Evolutionary conservation across 805 yeast genomes (phyloP).

Genomic region (Lipomyces kockii): DNA sequence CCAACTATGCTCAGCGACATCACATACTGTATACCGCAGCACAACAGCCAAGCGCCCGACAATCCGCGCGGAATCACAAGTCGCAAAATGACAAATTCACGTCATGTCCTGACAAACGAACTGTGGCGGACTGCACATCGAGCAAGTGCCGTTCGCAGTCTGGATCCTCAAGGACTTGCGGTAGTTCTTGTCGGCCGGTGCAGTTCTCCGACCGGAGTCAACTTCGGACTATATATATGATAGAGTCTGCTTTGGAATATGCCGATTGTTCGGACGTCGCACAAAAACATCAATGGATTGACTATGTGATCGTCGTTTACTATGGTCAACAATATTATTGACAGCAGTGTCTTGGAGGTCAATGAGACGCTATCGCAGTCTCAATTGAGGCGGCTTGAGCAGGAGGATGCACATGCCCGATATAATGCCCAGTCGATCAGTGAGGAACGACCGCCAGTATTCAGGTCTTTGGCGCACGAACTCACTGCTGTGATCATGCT

Average conservation of each 20-base stretch:
- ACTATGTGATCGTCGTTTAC: neutral
- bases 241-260: neutral
- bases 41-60: too few relatives aligned
- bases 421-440: neutral
- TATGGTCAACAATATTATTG: neutral
- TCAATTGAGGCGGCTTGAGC: neutral
- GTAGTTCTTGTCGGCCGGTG: neutral
- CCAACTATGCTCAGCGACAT: too few relatives aligned
- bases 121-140: too few relatives aligned
- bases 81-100: too few relatives aligned
- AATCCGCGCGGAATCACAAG: too few relatives aligned
- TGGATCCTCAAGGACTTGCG: too few relatives aligned
- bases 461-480: conserved; percentile 46
- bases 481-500: conserved; percentile 34
- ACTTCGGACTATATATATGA: neutral
- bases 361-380: neutral
- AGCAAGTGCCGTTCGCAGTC: too few relatives aligned
- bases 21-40: too few relatives aligned
- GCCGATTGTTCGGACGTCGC: neutral
- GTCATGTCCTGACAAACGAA: too few relatives aligned
- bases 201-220: neutral
- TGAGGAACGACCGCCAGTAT: conserved; percentile 46
- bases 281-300: neutral
- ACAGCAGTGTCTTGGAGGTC: neutral
- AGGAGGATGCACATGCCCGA: neutral